Evolutionary conservation across 129 eudicot genomes (phyloP).

Genomic region (Saussurea involucrata): DNA sequence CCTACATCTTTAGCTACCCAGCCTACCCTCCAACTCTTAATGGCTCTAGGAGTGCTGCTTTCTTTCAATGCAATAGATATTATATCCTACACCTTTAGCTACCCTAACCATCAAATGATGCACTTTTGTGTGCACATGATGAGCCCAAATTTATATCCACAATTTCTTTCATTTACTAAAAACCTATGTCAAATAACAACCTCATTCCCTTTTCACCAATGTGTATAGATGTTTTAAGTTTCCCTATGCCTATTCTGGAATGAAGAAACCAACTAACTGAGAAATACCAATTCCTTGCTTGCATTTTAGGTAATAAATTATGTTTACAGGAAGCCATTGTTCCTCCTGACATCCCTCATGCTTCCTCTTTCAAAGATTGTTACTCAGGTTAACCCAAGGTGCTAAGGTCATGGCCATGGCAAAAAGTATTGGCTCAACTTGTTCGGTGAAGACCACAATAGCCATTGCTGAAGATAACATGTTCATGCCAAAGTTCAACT

Average conservation of each 20-base stretch:
- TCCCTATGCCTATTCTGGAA: not conserved
- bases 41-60: not conserved
- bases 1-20: too few relatives aligned
- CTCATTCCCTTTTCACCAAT: not conserved
- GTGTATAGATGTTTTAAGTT: not conserved
- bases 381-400: not conserved
- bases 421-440: conserved; percentile 12
- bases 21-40: not conserved
- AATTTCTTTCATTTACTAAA: not conserved
- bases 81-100: conserved; percentile 10
- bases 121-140: not conserved
- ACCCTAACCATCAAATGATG: not conserved
- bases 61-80: not conserved
- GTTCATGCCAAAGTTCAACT: conserved; percentile 14
- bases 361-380: not conserved
- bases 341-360: not conserved
- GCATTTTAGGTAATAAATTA: not conserved
- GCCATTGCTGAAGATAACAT: conserved; percentile 8
- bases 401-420: not conserved
- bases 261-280: conserved; percentile 9
- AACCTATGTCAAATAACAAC: not conserved
- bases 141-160: not conserved
- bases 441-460: not conserved
- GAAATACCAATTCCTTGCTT: not conserved
- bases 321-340: not conserved